These are phyloP conservation scores for Aphanomyces stellatus DNA, from an alignment of 352 stramenopile genomes.

Conservation along the genomic window DNA sequence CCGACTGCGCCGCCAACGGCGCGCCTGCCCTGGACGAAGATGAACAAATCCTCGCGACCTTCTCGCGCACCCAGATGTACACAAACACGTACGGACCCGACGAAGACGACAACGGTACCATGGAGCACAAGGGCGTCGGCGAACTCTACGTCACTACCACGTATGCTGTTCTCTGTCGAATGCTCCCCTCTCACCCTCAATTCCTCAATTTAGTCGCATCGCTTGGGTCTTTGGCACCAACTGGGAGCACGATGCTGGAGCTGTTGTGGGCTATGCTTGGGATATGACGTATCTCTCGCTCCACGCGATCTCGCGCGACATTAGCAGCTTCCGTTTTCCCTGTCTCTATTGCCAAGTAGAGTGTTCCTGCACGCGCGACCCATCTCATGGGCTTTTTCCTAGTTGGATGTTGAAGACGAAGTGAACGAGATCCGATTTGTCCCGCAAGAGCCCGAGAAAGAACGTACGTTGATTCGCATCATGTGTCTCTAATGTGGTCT, in stretches of 20 bases:
- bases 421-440: slow-evolving; percentile 71
- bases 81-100: slow-evolving; percentile 8
- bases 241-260: slow-evolving; percentile 22
- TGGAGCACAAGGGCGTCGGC: slow-evolving; percentile 7
- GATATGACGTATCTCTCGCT: slow-evolving; percentile 58
- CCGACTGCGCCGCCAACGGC: slow-evolving; percentile 5
- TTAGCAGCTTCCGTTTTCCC: slow-evolving; percentile 41
- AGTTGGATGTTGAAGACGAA: slow-evolving; percentile 53
- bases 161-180: no score
- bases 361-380: no score
- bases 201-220: slow-evolving; percentile 36
- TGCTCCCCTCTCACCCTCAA: no score
- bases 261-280: slow-evolving; percentile 56
- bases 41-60: slow-evolving; percentile 8
- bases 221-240: slow-evolving; percentile 55
- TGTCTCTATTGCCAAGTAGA: slow-evolving; percentile 77
- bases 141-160: slow-evolving; percentile 14
- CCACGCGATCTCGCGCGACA: slow-evolving; percentile 71
- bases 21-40: slow-evolving; percentile 5
- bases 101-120: slow-evolving; percentile 1
- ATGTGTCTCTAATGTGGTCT: neutral
- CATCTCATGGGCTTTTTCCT: neutral
- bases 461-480: slow-evolving; percentile 29
- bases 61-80: slow-evolving; percentile 8
- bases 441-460: slow-evolving; percentile 40